Evolutionary conservation across 345 rosid species (phyloP).

Genomic region (Mangifera indica): DNA sequence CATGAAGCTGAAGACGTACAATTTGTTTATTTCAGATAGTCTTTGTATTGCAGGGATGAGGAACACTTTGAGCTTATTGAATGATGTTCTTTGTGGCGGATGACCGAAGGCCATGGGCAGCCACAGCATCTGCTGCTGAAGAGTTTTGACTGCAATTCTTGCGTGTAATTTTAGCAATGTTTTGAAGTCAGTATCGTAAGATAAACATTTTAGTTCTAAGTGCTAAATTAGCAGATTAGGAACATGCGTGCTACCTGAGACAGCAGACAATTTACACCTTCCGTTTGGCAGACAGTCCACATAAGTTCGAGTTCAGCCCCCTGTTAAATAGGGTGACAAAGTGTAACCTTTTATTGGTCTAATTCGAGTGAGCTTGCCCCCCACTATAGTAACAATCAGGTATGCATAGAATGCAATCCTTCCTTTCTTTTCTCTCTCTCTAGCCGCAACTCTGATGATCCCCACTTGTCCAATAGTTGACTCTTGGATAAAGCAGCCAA

Average conservation of each 20-base stretch:
- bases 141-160: conserved; percentile 54
- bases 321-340: conserved; percentile 19
- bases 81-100: conserved; percentile 51
- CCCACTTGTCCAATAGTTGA: conserved; percentile 36
- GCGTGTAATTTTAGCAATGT: conserved; percentile 25
- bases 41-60: neutral
- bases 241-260: conserved; percentile 38
- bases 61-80: conserved; percentile 48
- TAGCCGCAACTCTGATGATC: conserved; percentile 56
- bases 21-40: neutral
- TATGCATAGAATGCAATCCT: conserved; percentile 37
- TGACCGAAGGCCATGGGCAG: conserved; percentile 43
- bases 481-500: conserved; percentile 48
- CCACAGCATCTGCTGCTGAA: conserved; percentile 22
- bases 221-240: neutral
- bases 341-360: no score
- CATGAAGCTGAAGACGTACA: neutral
- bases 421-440: neutral
- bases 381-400: conserved; percentile 30
- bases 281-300: conserved; percentile 23
- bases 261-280: conserved; percentile 41
- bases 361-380: no score
- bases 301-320: conserved; percentile 26
- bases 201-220: neutral
- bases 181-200: neutral